A percentile compares a stretch with the other conserved stretches of the same genome.
These are phyloP conservation scores for Kwoniella heveanensis DNA, from an alignment of 768 basidiomycete genomes.

Conservation along the genomic window DNA sequence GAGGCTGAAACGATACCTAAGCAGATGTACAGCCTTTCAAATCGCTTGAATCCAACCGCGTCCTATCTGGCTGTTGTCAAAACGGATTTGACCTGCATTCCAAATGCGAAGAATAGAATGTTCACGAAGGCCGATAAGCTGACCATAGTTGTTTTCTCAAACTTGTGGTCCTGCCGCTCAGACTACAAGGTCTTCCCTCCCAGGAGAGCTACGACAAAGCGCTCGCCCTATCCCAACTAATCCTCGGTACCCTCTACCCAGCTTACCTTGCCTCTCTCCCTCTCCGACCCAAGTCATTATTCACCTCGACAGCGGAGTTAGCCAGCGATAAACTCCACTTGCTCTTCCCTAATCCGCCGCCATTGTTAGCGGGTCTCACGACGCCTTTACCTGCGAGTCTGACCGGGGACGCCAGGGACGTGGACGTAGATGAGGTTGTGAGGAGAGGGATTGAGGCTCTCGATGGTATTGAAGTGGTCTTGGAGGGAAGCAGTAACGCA, in stretches of 20 bases:
- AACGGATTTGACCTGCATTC: too few relatives aligned
- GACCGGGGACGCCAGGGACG: constrained; percentile 38
- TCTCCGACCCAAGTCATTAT: constrained; percentile 4
- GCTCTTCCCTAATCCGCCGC: constrained; percentile 35
- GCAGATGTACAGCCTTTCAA: too few relatives aligned
- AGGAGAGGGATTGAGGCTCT: constrained; percentile 33
- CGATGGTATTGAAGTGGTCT: constrained; percentile 15
- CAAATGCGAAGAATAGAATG: too few relatives aligned
- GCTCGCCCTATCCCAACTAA: constrained; percentile 39
- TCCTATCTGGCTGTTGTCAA: too few relatives aligned
- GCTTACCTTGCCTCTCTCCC: constrained; percentile 39
- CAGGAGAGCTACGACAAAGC: constrained; percentile 43
- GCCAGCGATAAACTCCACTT: constrained; percentile 15
- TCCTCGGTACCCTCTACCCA: constrained; percentile 32
- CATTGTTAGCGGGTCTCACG: constrained; percentile 38
- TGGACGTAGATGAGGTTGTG: constrained; percentile 26
- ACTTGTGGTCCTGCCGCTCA: constrained; percentile 3
- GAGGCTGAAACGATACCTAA: too few relatives aligned
- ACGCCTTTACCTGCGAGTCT: constrained; percentile 44
- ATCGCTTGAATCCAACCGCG: too few relatives aligned
- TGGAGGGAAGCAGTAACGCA: not conserved
- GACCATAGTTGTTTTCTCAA: too few relatives aligned
- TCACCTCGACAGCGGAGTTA: not conserved
- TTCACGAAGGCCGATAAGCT: too few relatives aligned
- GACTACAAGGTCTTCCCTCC: constrained; percentile 40